Evolutionary conservation across 176 grass and related monocot genomes (phyloP), one percentile per base, ranked within the genome.

Genomic region (Melocanna baccifera): DNA sequence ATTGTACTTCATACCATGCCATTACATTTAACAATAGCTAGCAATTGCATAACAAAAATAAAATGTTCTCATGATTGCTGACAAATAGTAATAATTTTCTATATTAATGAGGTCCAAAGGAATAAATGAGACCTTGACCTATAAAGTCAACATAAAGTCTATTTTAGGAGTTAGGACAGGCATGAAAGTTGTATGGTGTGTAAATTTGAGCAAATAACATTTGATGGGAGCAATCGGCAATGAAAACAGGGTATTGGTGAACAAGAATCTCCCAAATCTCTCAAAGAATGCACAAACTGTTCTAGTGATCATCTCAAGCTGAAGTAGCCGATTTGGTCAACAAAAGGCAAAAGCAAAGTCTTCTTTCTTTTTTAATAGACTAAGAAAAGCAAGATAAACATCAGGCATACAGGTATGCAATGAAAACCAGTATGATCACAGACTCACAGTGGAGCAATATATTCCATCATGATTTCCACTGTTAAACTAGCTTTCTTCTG

Each of bases 181-280:
- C 48, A 88, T 47, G 32, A 39, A 75, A 69, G 46, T 39, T 14
- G 20, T 29, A 77, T 57, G 37, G 12, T 52, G 9, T 78, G 29
- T 9, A 18, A 57, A 48, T 72, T 78, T 72, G 23, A 83, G 73
- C 55, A 64, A 22, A 22, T 42, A 78, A 43, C 56, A 73, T 70
- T 83, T 45, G 10, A 53, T 55, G 34, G 75, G 70, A 88, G 43
- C n/a, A 83, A 52, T 79, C 41, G 63, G 9, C 0, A 72, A 62
- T 4, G 51, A 29, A 50, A 64, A 56, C 65, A 78, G n/a, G 2
- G 19, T 20, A 20, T 3, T 73, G 34, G 22, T 22, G 32, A 64
- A 64, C 32, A 25, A 66, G 80, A 71, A 55, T 67, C 20, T 53
- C 65, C 12, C 6, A 45, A 29, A 9, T 36, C 39, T 67, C 50